These are phyloP conservation scores for Incumbomyces delicatus DNA, from an alignment of 2,329 filamentous ascomycete genomes.

Conservation along the genomic window DNA sequence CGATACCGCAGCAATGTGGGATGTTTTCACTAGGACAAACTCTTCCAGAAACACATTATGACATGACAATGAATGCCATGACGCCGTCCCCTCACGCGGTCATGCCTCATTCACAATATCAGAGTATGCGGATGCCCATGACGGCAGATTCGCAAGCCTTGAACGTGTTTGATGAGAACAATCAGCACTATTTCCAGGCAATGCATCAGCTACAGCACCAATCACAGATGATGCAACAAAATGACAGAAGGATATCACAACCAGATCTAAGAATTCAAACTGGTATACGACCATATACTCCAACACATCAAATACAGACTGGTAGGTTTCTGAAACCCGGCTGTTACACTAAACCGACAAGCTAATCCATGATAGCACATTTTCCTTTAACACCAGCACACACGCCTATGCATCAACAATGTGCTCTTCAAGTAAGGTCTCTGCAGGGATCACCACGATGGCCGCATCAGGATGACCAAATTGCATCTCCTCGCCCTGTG, in stretches of 20 bases:
- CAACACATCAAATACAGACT: slow-evolving; percentile 48
- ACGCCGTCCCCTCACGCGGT: slow-evolving; percentile 18
- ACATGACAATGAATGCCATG: slow-evolving; percentile 22
- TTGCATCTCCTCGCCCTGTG: slow-evolving; percentile 26
- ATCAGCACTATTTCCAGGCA: slow-evolving; percentile 19
- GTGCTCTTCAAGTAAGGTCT: slow-evolving; percentile 30
- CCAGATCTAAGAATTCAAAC: slow-evolving; percentile 27
- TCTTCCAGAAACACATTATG: slow-evolving; percentile 14
- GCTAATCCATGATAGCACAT: slow-evolving; percentile 40
- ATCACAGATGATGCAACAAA: slow-evolving; percentile 17
- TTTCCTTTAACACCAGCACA: slow-evolving; percentile 60
- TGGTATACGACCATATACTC: slow-evolving; percentile 49
- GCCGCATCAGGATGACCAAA: slow-evolving; percentile 25
- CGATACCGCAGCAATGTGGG: slow-evolving; percentile 28
- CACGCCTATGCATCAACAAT: slow-evolving; percentile 31
- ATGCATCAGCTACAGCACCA: slow-evolving; percentile 11
- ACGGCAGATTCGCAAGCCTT: slow-evolving; percentile 9
- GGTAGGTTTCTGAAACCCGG: slow-evolving; percentile 37
- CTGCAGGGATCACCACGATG: slow-evolving; percentile 32
- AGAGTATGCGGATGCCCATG: slow-evolving; percentile 18
- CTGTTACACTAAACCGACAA: neutral
- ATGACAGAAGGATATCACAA: slow-evolving; percentile 29
- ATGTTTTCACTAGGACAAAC: slow-evolving; percentile 12
- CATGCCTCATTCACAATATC: slow-evolving; percentile 17
- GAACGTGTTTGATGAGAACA: slow-evolving; percentile 20